Conservation (phyloP, 176 grass and related monocot genomes). For the Thalia dealbata region DNA sequence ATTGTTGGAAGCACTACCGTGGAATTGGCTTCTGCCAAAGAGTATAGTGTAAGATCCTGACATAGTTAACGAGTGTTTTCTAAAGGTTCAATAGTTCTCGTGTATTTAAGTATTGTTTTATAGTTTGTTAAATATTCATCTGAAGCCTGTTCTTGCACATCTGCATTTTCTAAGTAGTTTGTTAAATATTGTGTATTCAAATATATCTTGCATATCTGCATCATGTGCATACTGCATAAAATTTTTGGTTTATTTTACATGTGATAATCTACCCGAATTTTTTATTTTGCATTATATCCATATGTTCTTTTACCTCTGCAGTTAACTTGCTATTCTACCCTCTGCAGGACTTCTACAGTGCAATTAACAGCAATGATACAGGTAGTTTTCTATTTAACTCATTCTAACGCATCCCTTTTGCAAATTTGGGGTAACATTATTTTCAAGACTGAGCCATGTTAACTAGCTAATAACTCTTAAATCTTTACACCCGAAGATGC, state of each 20-base stretch:
- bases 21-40: constrained; percentile 43
- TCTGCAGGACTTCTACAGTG: constrained; percentile 16
- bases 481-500: not conserved
- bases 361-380: constrained; percentile 16
- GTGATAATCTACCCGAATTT: not conserved
- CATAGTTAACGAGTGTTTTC: not conserved
- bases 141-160: too few species aligned
- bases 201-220: too few species aligned
- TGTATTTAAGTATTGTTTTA: constrained; percentile 1
- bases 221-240: too few species aligned
- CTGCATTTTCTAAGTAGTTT: too few species aligned
- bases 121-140: too few species aligned
- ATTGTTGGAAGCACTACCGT: constrained; percentile 38
- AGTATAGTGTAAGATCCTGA: constrained; percentile 66
- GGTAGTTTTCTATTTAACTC: constrained; percentile 10
- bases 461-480: not conserved
- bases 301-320: not conserved
- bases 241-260: not conserved
- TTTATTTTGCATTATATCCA: constrained; percentile 4
- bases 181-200: too few species aligned
- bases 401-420: constrained; percentile 3
- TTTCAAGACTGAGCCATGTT: not conserved
- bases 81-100: not conserved
- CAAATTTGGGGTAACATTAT: not conserved
- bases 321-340: constrained; percentile 13